Base-by-base conservation (phyloP, 2,329 filamentous ascomycete species). In the Fusarium sp. region DNA sequence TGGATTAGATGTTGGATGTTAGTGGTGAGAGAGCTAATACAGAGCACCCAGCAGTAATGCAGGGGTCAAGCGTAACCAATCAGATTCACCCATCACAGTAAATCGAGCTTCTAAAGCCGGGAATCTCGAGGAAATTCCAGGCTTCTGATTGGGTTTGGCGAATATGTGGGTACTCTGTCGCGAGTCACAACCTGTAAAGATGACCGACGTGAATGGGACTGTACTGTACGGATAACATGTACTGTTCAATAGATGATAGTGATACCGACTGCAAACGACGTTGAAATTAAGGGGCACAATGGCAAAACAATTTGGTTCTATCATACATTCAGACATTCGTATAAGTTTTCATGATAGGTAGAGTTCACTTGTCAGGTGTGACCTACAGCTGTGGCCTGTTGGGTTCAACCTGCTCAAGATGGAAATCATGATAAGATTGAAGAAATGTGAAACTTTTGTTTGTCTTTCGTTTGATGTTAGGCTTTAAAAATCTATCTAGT, bases 11-110 rank as follows among this genome's bases (percentile, higher is more conserved):
- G 27, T 50, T 42, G 50, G 44, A 56, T 67, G 71, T 72, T 65
- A 65, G 68, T 70, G 68, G 67, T 74, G 69, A 74, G 63, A 73
- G 69, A 72, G 66, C 58, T 68, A 44, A 56, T 46, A 62, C 51
- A 59, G 57, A 63, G 70, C 58, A 51, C 59, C 42, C 22, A 45
- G 34, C 61, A 66, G 50, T 25, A 45, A 34, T 59, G 57, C 59
- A 61, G 34, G 56, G 47, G 44, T 38, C 40, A 38, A 38, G 45
- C 60, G 61, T 50, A 56, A 50, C 73, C 72, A 76, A 76, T 73
- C 34, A 59, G 44, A 44, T 68, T 6, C 24, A 34, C 29, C 38
- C 43, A 34, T 61, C 49, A 45, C 63, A 25, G 61, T 59, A 57
- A 62, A 62, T 68, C 53, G 63, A 63, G 61, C 63, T 68, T 59